Evolutionary conservation across 2,329 filamentous ascomycete genomes (phyloP).

Genomic region (Alternaria sp.): DNA sequence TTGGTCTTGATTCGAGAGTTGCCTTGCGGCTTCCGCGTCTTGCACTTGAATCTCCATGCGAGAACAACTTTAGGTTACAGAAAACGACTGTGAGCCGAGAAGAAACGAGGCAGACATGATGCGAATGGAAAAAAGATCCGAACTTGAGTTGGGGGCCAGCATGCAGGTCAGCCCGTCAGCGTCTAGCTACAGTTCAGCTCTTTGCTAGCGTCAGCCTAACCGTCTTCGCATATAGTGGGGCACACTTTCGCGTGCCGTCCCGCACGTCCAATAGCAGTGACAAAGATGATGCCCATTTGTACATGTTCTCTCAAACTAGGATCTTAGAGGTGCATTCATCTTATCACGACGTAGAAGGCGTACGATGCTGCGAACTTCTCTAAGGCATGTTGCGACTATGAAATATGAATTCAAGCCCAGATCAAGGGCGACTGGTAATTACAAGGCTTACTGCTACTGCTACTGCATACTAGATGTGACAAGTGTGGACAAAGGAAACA

Average conservation of each 20-base stretch:
- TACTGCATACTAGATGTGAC: background rate
- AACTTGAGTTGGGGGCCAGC: background rate
- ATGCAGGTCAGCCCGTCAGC: background rate
- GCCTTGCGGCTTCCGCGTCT: background rate
- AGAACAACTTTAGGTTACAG: background rate
- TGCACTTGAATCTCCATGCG: background rate
- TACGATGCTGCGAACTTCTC: too few species aligned
- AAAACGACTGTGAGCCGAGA: background rate
- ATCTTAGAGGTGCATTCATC: too few species aligned
- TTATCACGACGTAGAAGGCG: too few species aligned
- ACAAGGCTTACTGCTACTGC: conserved; percentile 16
- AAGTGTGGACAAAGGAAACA: conserved; percentile 10
- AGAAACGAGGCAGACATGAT: background rate
- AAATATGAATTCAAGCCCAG: conserved; percentile 11
- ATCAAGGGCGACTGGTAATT: conserved; percentile 10
- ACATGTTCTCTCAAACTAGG: too few species aligned
- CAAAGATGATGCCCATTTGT: too few species aligned
- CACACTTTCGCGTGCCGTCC: background rate
- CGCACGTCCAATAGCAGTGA: background rate
- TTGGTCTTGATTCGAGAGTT: background rate
- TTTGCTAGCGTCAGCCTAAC: background rate
- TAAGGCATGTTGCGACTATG: background rate
- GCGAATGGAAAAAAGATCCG: background rate
- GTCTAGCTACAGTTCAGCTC: background rate
- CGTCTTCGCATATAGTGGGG: background rate